Conservation (phyloP, 2,329 filamentous ascomycete species). For the Colletotrichum spaethianum region DNA sequence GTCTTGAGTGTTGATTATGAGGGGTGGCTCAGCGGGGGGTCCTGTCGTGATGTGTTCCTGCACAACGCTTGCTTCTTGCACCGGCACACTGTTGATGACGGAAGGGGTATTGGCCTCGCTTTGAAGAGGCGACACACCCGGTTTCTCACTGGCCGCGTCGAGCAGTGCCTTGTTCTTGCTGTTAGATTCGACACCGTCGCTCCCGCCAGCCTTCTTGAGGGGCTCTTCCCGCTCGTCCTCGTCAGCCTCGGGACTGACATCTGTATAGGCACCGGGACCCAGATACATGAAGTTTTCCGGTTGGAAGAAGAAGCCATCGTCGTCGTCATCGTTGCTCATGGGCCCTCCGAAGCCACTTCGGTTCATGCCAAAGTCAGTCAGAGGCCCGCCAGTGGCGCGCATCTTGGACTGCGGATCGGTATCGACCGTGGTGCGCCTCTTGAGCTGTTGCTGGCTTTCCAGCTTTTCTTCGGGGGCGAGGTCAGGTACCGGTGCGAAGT, state of each 20-base stretch:
- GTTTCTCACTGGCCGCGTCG: constrained; percentile 18
- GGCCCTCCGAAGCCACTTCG: constrained; percentile 39
- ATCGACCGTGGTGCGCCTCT: constrained; percentile 50
- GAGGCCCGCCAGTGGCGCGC: constrained; percentile 43
- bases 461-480: constrained; percentile 68
- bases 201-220: background rate
- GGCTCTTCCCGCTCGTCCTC: constrained; percentile 52
- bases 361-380: constrained; percentile 41
- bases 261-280: constrained; percentile 61
- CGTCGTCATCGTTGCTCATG: constrained; percentile 50
- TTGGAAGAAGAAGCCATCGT: constrained; percentile 60
- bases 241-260: constrained; percentile 60
- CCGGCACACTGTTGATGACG: constrained; percentile 44
- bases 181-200: background rate
- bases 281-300: constrained; percentile 69
- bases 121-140: constrained; percentile 45
- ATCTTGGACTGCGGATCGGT: constrained; percentile 29
- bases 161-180: constrained; percentile 11
- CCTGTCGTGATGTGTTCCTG: background rate
- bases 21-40: background rate
- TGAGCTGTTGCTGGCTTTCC: constrained; percentile 66
- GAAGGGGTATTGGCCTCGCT: constrained; percentile 47
- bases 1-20: constrained; percentile 6
- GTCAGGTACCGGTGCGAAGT: constrained; percentile 52
- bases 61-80: constrained; percentile 13